phyloP scores from a whole-genome alignment of 495 filamentous ascomycete genomes.

The Talaromyces trachyspermus region DNA sequence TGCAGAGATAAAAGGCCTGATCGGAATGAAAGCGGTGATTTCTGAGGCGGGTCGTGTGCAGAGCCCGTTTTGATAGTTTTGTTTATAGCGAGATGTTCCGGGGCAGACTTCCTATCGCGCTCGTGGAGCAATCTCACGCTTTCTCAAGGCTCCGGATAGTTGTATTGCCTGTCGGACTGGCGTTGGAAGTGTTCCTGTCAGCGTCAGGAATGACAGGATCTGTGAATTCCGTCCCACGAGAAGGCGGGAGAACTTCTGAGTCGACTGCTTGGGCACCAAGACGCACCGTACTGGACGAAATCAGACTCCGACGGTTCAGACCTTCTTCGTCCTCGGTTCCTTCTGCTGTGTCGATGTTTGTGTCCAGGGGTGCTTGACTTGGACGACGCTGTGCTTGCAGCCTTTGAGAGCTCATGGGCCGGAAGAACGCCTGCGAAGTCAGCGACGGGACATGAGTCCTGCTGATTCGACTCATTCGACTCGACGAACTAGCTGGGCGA shows the following conservation, averaged over 20 bases:
- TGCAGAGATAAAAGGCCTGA: conserved; percentile 56
- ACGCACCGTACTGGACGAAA: conserved; percentile 36
- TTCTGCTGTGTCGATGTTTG: conserved; percentile 32
- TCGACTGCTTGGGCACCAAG: conserved; percentile 40
- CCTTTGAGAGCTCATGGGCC: conserved; percentile 93
- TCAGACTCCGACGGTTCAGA: conserved; percentile 42
- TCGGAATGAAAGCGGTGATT: conserved; percentile 66
- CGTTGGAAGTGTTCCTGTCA: conserved; percentile 64
- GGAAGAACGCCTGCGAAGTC: conserved; percentile 85
- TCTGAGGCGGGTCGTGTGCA: conserved; percentile 47
- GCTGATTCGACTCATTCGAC: conserved; percentile 67
- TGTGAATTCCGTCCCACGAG: conserved; percentile 73
- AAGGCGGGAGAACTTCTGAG: conserved; percentile 54
- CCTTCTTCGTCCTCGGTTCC: conserved; percentile 37
- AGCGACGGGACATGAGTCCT: conserved; percentile 85
- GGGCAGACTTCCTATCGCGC: conserved; percentile 42
- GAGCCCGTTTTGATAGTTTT: conserved; percentile 43
- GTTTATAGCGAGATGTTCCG: conserved; percentile 51
- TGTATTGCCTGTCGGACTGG: conserved; percentile 62
- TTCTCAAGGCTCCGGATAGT: conserved; percentile 58
- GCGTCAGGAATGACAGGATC: conserved; percentile 54
- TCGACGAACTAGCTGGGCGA: conserved; percentile 57
- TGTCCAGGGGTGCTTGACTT: conserved; percentile 45
- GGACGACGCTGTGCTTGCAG: conserved; percentile 73
- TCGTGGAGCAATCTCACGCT: conserved; percentile 67